Base-by-base conservation (phyloP, 495 filamentous ascomycete species). In the Neurospora sp. region DNA sequence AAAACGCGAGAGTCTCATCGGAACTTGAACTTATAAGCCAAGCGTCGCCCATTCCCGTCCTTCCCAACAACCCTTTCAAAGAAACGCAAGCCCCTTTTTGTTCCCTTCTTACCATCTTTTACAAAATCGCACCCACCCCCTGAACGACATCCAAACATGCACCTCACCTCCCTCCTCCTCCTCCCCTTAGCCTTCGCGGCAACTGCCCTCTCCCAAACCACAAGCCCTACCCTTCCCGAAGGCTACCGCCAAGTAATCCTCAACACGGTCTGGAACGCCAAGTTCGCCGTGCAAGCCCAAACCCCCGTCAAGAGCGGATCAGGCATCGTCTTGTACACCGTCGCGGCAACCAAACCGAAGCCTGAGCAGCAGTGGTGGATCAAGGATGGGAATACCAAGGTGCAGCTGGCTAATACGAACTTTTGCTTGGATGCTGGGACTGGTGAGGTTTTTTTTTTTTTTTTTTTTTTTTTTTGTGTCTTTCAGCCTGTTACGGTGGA, bases 321-420 rank as follows among this genome's bases (percentile, higher is more conserved):
- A 68, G 79, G 80, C 18, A 73, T 84, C 4, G 81, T 86, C 38
- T 80, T 87, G 84, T 85, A 70, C 8, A 83, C 35, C 2, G 22
- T 9, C 69, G n/a, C 68, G 84, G 84, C n/a, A 76, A 85, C 71
- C 16, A 79, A 69, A 40, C 75, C 76, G 70, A 85, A 78, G 72
- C 75, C 83, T 1, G 83, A 83, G 39, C 85, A 88, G 72, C 82
- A 85, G 72, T 88, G 86, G 86, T 86, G 82, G 65, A 70, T 88
- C 78, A 81, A 82, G 76, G 73, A 72, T 59, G 81, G 80, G 73
- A 78, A 72, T 2, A 79, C 78, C n/a, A 81, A 81, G 77, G 84
- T 88, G 72, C 82, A 85, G 71, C 77, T 87, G 42, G 84, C 81
- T 3, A 75, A 76, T 74, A 85, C 80, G 5, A 82, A 77, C 9